These are phyloP conservation scores for Leishmania tarentolae DNA, from an alignment of 208 protist genomes.

Conservation along the genomic window DNA sequence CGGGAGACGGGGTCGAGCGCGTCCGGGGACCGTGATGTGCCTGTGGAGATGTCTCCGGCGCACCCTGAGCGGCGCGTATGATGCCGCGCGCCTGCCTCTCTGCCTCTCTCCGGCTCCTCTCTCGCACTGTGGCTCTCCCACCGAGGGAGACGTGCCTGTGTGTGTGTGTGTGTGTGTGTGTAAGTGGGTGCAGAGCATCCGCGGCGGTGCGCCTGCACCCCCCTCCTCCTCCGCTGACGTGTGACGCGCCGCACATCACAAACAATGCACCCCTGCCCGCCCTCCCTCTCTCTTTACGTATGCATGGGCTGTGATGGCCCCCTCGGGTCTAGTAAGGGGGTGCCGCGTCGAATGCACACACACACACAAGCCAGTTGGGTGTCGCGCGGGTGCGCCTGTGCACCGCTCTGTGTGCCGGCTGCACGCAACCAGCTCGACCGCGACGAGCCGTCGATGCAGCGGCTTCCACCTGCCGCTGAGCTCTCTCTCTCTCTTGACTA, in stretches of 20 bases:
- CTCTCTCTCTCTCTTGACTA: background rate
- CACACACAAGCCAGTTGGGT: background rate
- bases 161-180: no score
- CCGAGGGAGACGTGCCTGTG: background rate
- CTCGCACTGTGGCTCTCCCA: background rate
- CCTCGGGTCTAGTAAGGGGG: background rate
- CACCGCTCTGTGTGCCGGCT: background rate
- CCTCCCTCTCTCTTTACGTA: background rate
- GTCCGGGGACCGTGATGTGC: slow-evolving; percentile 57
- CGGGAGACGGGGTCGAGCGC: slow-evolving; percentile 46
- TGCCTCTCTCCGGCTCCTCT: background rate
- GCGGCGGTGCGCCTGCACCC: background rate
- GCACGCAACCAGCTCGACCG: background rate
- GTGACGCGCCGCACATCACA: background rate
- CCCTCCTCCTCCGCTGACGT: background rate
- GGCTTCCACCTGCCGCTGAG: background rate
- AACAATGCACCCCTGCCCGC: background rate
- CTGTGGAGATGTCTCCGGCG: slow-evolving; percentile 55
- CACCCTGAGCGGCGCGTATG: slow-evolving; percentile 81
- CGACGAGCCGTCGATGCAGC: background rate
- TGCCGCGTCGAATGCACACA: background rate
- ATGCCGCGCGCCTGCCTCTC: slow-evolving; percentile 2
- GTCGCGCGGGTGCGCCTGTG: background rate
- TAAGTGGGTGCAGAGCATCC: background rate
- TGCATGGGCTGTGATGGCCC: background rate